Conservation (phyloP, 257 asterid species). For the Agastache rugosa region DNA sequence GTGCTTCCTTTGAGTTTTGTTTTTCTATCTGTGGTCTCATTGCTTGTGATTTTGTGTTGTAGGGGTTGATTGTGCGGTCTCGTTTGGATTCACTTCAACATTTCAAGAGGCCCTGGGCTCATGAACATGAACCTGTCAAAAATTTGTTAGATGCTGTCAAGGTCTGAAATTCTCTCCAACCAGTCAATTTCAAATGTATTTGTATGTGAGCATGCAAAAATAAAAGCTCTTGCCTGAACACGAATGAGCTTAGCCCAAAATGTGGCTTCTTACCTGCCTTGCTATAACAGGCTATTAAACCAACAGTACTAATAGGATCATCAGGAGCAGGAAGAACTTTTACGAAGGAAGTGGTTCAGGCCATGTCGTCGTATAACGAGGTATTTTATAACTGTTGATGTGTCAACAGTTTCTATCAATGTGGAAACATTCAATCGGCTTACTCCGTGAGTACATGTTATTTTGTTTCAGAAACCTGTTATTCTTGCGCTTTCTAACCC, state of each 20-base stretch:
- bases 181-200: neutral
- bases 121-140: constrained; percentile 71
- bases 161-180: constrained; percentile 45
- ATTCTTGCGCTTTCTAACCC: constrained; percentile 94
- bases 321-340: constrained; percentile 95
- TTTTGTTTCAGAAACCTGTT: constrained; percentile 70
- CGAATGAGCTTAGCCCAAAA: neutral
- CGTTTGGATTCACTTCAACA: constrained; percentile 81
- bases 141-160: constrained; percentile 78
- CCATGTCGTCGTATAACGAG: constrained; percentile 78
- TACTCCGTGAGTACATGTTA: neutral
- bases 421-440: neutral
- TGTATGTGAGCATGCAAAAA: neutral
- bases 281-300: constrained; percentile 69
- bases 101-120: constrained; percentile 93
- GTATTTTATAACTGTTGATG: constrained; percentile 37
- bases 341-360: constrained; percentile 80
- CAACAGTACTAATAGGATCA: constrained; percentile 88
- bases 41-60: neutral
- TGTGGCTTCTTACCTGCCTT: constrained; percentile 29
- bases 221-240: neutral
- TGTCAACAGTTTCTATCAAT: neutral
- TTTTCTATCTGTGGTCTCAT: neutral
- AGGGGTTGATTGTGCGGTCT: constrained; percentile 84
- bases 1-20: neutral